A percentile compares a stretch with the other conserved stretches of the same genome.
Evolutionary conservation across 495 filamentous ascomycete species (phyloP).

Genomic region (Bathelium albidoporum): DNA sequence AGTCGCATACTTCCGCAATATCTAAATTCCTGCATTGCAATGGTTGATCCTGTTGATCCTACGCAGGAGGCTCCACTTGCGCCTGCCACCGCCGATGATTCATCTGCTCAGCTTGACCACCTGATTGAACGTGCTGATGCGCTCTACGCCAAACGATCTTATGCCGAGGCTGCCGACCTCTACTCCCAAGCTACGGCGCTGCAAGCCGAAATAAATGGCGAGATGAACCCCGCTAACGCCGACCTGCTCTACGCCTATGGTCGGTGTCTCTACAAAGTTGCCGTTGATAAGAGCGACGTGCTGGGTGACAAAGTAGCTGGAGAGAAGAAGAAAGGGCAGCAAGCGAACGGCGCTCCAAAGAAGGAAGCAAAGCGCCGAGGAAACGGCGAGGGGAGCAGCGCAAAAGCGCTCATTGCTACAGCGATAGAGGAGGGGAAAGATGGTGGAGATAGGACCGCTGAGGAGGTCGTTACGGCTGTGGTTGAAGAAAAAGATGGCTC

Average conservation of each 20-base stretch:
- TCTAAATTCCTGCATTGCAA: background rate
- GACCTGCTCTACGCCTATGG: constrained; percentile 91
- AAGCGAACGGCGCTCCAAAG: constrained; percentile 27
- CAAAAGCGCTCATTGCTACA: constrained; percentile 8
- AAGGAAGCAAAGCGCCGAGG: constrained; percentile 20
- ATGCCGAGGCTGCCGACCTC: constrained; percentile 68
- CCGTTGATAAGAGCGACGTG: constrained; percentile 87
- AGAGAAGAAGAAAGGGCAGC: constrained; percentile 34
- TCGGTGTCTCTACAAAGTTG: constrained; percentile 82
- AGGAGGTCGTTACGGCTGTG: constrained; percentile 37
- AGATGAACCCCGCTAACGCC: constrained; percentile 79
- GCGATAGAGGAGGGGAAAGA: constrained; percentile 16
- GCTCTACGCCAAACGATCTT: constrained; percentile 77
- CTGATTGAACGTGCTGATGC: constrained; percentile 51
- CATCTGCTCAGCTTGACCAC: constrained; percentile 23
- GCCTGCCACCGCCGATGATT: constrained; percentile 17
- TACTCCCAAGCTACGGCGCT: constrained; percentile 83
- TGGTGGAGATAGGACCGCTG: constrained; percentile 30
- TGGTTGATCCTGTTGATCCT: constrained; percentile 7
- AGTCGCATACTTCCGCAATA: background rate
- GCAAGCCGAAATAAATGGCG: constrained; percentile 85
- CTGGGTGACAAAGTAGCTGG: constrained; percentile 69
- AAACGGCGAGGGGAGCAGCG: constrained; percentile 19
- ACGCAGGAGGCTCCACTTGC: constrained; percentile 5
- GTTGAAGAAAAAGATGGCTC: constrained; percentile 32